Evolutionary conservation across 345 rosid genomes (phyloP).

Genomic region (Melaleuca quinquenervia): DNA sequence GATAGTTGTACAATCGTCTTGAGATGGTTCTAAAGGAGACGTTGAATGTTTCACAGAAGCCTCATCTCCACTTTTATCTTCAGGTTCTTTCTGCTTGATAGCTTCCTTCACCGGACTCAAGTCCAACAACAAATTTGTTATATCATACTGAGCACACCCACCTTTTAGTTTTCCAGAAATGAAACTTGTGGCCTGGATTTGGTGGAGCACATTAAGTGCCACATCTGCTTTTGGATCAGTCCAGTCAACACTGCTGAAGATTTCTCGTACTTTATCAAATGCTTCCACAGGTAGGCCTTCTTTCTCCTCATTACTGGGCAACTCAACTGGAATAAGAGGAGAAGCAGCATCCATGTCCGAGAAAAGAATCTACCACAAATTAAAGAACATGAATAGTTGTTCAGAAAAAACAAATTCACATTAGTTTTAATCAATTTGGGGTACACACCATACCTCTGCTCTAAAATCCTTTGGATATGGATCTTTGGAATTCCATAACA

Average conservation of each 20-base stretch:
- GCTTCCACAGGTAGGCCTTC: slow-evolving; percentile 87
- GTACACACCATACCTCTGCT: slow-evolving; percentile 55
- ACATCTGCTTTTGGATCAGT: slow-evolving; percentile 52
- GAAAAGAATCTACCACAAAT: slow-evolving; percentile 58
- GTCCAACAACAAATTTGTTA: slow-evolving; percentile 18
- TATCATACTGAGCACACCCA: slow-evolving; percentile 1
- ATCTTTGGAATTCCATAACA: slow-evolving; percentile 73
- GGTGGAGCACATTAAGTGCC: slow-evolving; percentile 69
- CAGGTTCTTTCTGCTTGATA: slow-evolving; percentile 27
- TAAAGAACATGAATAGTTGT: not conserved
- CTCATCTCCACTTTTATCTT: slow-evolving; percentile 16
- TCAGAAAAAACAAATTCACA: not conserved
- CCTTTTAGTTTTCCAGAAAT: slow-evolving; percentile 18
- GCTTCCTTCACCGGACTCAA: slow-evolving; percentile 2
- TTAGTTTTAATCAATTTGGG: not conserved
- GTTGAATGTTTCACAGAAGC: slow-evolving; percentile 3
- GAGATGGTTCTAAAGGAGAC: not conserved
- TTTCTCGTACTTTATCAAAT: slow-evolving; percentile 82
- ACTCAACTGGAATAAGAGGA: slow-evolving; percentile 42
- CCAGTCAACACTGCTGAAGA: slow-evolving; percentile 81
- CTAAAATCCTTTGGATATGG: slow-evolving; percentile 79
- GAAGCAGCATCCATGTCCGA: slow-evolving; percentile 84
- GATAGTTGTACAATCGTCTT: not conserved
- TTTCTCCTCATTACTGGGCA: slow-evolving; percentile 60
- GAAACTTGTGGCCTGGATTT: slow-evolving; percentile 41